phyloP scores from a whole-genome alignment of 495 filamentous ascomycete species.

The Letharia lupina region DNA sequence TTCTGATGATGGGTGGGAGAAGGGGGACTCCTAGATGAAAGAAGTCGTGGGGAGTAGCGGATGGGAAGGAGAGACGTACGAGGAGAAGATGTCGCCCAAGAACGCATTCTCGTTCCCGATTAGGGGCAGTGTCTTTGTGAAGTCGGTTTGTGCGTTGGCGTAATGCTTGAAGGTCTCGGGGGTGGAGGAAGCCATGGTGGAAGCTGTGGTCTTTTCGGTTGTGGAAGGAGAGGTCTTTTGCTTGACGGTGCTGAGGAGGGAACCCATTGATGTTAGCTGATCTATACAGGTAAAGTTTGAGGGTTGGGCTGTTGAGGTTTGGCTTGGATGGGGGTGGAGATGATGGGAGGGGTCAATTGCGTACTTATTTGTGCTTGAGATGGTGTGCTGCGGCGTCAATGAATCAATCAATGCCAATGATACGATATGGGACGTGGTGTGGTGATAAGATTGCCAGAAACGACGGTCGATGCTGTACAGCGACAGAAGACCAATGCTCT shows the following conservation, averaged over 20 bases:
- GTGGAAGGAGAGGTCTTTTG: constrained; percentile 11
- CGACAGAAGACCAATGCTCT: background rate
- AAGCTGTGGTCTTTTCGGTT: constrained; percentile 5
- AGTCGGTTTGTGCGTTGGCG: constrained; percentile 51
- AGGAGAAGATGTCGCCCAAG: constrained; percentile 56
- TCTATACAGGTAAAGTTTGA: background rate
- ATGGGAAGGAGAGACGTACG: constrained; percentile 35
- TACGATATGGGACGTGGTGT: background rate
- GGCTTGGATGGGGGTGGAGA: background rate
- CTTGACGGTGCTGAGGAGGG: constrained; percentile 13
- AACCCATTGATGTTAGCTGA: constrained; percentile 11
- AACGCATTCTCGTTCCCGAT: constrained; percentile 71
- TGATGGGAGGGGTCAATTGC: background rate
- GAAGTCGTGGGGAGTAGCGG: background rate
- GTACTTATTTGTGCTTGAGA: background rate
- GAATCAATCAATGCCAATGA: background rate
- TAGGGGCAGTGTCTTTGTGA: constrained; percentile 52
- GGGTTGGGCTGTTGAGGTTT: too few species aligned
- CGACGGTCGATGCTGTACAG: background rate
- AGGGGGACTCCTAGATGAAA: background rate
- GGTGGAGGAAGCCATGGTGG: constrained; percentile 18
- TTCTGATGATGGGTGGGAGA: background rate
- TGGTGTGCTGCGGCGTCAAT: background rate
- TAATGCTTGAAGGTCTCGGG: constrained; percentile 42
- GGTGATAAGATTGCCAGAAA: background rate